These are phyloP conservation scores for Gaeumannomyces tritici DNA, from an alignment of 2,329 filamentous ascomycete genomes.

Conservation along the genomic window DNA sequence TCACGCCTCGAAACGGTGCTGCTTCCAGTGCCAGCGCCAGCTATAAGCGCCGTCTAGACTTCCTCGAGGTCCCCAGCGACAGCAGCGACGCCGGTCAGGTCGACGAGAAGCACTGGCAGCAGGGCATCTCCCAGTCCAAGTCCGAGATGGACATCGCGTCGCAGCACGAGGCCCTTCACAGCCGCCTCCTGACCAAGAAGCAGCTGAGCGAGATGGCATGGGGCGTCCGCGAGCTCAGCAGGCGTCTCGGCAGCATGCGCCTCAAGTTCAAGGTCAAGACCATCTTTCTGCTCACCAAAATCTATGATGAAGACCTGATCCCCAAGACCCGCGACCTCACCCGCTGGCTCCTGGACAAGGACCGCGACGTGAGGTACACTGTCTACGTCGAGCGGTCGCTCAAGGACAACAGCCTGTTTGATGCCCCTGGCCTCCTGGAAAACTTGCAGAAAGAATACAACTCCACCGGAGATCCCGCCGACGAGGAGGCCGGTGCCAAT, in stretches of 20 bases:
- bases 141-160: constrained; percentile 26
- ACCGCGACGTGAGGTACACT: constrained; percentile 58
- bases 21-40: background rate
- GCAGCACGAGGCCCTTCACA: constrained; percentile 29
- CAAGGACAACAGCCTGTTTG: constrained; percentile 61
- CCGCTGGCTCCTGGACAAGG: constrained; percentile 68
- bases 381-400: constrained; percentile 79
- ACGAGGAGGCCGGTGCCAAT: constrained; percentile 24
- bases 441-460: constrained; percentile 41
- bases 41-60: constrained; percentile 2
- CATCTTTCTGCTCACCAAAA: constrained; percentile 85
- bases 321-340: constrained; percentile 66
- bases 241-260: constrained; percentile 73
- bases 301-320: constrained; percentile 75
- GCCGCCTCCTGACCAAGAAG: constrained; percentile 83
- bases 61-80: constrained; percentile 22
- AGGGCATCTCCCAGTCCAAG: constrained; percentile 6
- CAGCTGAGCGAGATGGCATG: constrained; percentile 96
- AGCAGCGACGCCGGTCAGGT: constrained; percentile 37
- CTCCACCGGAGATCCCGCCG: constrained; percentile 15
- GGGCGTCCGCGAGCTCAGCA: constrained; percentile 83
- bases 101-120: constrained; percentile 47
- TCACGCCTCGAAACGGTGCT: background rate
- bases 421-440: constrained; percentile 57
- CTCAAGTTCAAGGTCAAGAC: constrained; percentile 73